A percentile compares a stretch with the other conserved stretches of the same genome.
These are phyloP conservation scores for Chrysoporthe deuterocubensis DNA, from an alignment of 2,329 filamentous ascomycete genomes.

Conservation along the genomic window DNA sequence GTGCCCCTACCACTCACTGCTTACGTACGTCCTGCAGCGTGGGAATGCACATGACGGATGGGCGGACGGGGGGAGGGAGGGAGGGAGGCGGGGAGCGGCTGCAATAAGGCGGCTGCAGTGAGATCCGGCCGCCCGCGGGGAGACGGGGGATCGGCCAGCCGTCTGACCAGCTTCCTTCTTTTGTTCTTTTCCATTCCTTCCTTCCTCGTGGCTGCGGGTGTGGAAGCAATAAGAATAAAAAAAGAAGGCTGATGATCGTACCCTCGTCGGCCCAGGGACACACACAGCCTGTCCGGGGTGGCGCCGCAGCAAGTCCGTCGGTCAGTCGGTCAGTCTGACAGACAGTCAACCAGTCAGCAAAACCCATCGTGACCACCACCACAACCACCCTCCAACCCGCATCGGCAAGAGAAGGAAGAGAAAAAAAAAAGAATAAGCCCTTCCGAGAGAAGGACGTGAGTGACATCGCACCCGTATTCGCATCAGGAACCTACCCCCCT, in stretches of 20 bases:
- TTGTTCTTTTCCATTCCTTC: background rate
- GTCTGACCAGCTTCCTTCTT: background rate
- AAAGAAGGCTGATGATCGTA: background rate
- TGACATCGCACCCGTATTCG: background rate
- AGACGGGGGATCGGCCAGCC: background rate
- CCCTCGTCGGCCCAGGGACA: too few relatives aligned
- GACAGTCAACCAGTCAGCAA: too few relatives aligned
- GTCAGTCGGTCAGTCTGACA: too few relatives aligned
- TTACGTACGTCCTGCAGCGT: too few relatives aligned
- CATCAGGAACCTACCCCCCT: too few relatives aligned
- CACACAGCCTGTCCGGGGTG: too few relatives aligned
- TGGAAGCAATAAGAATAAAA: background rate
- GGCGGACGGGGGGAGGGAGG: too few relatives aligned
- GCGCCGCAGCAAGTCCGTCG: too few relatives aligned
- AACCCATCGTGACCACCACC: too few relatives aligned
- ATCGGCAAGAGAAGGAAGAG: background rate
- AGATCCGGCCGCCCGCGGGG: background rate
- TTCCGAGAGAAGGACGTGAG: background rate
- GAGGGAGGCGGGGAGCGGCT: background rate
- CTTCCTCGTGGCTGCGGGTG: background rate
- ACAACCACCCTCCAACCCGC: too few relatives aligned
- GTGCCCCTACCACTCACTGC: too few relatives aligned
- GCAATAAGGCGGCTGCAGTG: conserved; percentile 6
- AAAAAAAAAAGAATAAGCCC: background rate
- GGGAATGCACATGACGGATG: too few relatives aligned